A percentile compares a stretch with the other conserved stretches of the same genome.
Evolutionary conservation across 202 grass and related monocot genomes (phyloP).

Genomic region (Digitaria exilis): DNA sequence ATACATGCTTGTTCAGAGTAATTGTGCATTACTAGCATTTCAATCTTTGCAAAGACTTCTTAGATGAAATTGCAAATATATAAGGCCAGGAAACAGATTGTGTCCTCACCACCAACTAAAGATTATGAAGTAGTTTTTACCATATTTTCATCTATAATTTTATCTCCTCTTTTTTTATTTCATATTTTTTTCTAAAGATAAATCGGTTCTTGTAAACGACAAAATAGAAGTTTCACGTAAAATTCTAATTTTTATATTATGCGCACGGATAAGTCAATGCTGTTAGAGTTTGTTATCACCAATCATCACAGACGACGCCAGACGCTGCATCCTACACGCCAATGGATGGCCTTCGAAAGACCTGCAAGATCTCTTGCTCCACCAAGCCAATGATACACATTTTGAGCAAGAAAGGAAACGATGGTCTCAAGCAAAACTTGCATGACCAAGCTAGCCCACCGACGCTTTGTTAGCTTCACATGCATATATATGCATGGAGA

Average conservation of each 20-base stretch:
- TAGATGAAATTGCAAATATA: no score
- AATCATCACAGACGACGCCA: slow-evolving; percentile 38
- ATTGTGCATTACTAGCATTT: no score
- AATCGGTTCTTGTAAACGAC: no score
- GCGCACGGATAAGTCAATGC: slow-evolving; percentile 2
- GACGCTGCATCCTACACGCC: slow-evolving; percentile 2
- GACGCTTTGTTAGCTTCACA: neutral
- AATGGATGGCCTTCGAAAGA: neutral
- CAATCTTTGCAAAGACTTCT: no score
- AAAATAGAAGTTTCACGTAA: neutral
- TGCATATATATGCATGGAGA: neutral
- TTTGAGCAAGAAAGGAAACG: slow-evolving; percentile 23
- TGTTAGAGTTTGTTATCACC: slow-evolving; percentile 34
- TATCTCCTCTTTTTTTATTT: neutral
- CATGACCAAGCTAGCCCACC: slow-evolving; percentile 21
- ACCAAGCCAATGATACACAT: slow-evolving; percentile 6
- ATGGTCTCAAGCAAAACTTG: slow-evolving; percentile 19
- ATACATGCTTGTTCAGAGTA: no score
- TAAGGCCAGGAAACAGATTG: no score
- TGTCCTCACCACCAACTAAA: neutral
- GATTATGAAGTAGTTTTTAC: neutral
- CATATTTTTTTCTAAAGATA: neutral
- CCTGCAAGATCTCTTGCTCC: slow-evolving; percentile 23
- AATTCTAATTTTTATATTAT: neutral
- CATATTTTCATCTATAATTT: neutral